phyloP scores from a whole-genome alignment of 1,284 basidiomycete species.

The Cystobasidium sp. region DNA sequence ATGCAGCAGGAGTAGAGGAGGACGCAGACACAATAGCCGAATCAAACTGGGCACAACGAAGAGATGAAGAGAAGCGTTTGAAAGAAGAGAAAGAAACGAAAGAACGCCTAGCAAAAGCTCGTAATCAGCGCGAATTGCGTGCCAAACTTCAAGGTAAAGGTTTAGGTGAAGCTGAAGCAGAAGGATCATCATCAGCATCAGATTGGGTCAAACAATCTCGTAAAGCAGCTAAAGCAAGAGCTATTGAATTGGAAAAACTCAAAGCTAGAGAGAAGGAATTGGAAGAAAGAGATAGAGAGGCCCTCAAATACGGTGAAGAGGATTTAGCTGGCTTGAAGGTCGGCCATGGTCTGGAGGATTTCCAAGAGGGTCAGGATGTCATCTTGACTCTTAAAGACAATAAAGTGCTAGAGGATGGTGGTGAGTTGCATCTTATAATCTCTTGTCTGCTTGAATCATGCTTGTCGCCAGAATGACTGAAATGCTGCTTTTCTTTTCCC shows the following conservation, averaged over 20 bases:
- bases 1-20: slow-evolving; percentile 52
- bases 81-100: slow-evolving; percentile 68
- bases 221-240: slow-evolving; percentile 82
- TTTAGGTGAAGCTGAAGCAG: slow-evolving; percentile 80
- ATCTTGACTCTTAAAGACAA: slow-evolving; percentile 96
- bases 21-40: slow-evolving; percentile 65
- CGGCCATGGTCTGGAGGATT: slow-evolving; percentile 86
- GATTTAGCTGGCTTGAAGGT: slow-evolving; percentile 94
- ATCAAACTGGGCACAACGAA: slow-evolving; percentile 75
- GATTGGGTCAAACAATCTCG: slow-evolving; percentile 84
- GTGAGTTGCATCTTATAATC: slow-evolving; percentile 59
- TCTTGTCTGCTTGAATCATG: not conserved
- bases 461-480: not conserved
- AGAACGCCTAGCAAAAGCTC: slow-evolving; percentile 66
- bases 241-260: slow-evolving; percentile 76
- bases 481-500: not conserved
- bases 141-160: slow-evolving; percentile 86
- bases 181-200: slow-evolving; percentile 59
- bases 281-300: slow-evolving; percentile 75
- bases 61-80: slow-evolving; percentile 71
- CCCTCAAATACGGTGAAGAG: slow-evolving; percentile 54
- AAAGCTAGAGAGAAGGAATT: slow-evolving; percentile 73
- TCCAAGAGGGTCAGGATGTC: slow-evolving; percentile 89
- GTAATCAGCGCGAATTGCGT: slow-evolving; percentile 87
- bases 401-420: slow-evolving; percentile 89